Evolutionary conservation across 257 asterid genomes (phyloP).

Genomic region (Striga asiatica): DNA sequence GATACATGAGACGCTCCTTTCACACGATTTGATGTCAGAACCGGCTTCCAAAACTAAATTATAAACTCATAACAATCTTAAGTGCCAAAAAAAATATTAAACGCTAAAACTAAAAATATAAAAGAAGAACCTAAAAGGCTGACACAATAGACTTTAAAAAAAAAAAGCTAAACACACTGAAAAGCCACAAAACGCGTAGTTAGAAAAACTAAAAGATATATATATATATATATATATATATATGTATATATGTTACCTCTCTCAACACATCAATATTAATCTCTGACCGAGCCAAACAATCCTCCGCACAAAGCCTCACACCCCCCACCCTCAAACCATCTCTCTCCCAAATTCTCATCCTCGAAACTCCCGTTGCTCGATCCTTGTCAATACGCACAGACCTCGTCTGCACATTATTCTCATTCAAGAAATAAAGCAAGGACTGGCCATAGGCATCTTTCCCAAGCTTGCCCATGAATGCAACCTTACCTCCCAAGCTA

Average conservation of each 20-base stretch:
- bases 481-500: constrained; percentile 84
- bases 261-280: constrained; percentile 79
- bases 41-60: too few species aligned
- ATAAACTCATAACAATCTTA: too few species aligned
- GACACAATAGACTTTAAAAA: too few species aligned
- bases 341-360: constrained; percentile 61
- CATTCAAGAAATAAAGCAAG: constrained; percentile 49
- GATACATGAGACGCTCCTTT: too few species aligned
- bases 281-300: constrained; percentile 64
- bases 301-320: constrained; percentile 71
- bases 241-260: constrained; percentile 56
- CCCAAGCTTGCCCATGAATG: constrained; percentile 95
- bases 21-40: too few species aligned
- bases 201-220: too few species aligned
- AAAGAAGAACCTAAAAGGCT: too few species aligned
- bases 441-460: constrained; percentile 76
- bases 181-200: too few species aligned
- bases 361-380: constrained; percentile 50
- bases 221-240: too few species aligned
- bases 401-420: constrained; percentile 70
- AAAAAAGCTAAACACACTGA: too few species aligned
- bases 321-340: constrained; percentile 61
- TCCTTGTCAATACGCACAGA: constrained; percentile 53
- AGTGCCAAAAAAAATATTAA: too few species aligned
- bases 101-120: too few species aligned